phyloP scores from a whole-genome alignment of 2,329 filamentous ascomycete genomes.

The Botryosphaeria agaves region DNA sequence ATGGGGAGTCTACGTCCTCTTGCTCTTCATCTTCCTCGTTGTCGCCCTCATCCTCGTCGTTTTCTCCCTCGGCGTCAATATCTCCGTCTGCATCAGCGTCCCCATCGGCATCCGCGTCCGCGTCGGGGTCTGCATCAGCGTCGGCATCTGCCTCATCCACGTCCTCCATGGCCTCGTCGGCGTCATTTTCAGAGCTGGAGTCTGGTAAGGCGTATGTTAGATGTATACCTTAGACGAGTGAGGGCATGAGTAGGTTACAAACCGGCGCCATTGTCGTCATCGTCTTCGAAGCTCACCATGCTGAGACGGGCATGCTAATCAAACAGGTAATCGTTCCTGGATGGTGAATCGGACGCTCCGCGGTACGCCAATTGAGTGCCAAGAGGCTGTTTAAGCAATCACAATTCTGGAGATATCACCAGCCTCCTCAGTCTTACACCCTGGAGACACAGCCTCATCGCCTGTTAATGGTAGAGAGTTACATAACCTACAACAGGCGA shows the following conservation, averaged over 20 bases:
- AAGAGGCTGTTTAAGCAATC: too few species aligned
- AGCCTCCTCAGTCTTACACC: too few species aligned
- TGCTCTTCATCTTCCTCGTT: conserved; percentile 19
- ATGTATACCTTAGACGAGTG: background rate
- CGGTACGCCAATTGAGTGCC: too few species aligned
- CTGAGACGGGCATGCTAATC: background rate
- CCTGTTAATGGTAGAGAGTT: too few species aligned
- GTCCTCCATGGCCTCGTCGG: conserved; percentile 25
- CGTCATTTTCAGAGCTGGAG: conserved; percentile 22
- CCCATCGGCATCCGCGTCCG: conserved; percentile 19
- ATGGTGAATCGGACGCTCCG: too few species aligned
- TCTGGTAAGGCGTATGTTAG: conserved; percentile 14
- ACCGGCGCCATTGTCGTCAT: conserved; percentile 23
- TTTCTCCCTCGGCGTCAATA: conserved; percentile 20
- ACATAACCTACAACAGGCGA: too few species aligned
- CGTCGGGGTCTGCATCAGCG: conserved; percentile 19
- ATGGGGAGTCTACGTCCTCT: conserved; percentile 27
- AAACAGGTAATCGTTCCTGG: too few species aligned
- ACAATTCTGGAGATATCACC: too few species aligned
- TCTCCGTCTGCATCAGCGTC: conserved; percentile 20
- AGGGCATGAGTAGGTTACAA: background rate
- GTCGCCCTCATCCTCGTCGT: conserved; percentile 15
- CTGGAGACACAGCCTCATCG: too few species aligned
- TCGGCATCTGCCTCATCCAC: conserved; percentile 18
- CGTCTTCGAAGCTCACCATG: conserved; percentile 28